Base-by-base conservation (phyloP, 2,329 filamentous ascomycete species). In the Fusarium sp. region DNA sequence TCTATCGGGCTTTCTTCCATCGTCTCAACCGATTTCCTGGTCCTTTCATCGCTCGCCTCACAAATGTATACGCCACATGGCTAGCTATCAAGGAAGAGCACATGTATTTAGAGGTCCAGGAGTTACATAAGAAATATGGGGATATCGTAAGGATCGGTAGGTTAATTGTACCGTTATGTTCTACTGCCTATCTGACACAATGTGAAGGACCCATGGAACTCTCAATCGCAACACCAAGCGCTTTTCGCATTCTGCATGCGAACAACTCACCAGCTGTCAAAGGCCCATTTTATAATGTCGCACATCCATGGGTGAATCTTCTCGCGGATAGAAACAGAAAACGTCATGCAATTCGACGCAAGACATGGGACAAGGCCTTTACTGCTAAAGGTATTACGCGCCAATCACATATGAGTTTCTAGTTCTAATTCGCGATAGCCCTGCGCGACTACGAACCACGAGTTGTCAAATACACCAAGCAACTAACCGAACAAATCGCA, bases 281-380 rank as follows among this genome's bases (percentile, higher is more conserved):
- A 27, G 54, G 59, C 0, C 63, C 71, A 0, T 74, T 70, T 14
- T 74, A 74, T 7, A 61, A 60, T 5, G 47, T 65, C 6, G 24
- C 58, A 0, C 42, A 58, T 12, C 71, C 71, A 0, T 56, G 49
- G 12, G 22, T 46, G 0, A 73, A 59, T 4, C 67, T 74, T 4
- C 54, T 65, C 0, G 34, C 57, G 0, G 57, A 53, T 3, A 42
- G 57, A 10, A 29, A 70, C 1, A 55, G 45, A 3, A 67, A 56
- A n/a, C n/a, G 52, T 4, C 71, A 74, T 41, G 55, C 55, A 0
- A 37, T 10, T 10, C 57, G 71, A 10, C 57, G 71, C 5, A 72
- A 69, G 32, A 41, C 60, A 0, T 74, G 71, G 71, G 71, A 73
- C 0, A 67, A 61, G 16, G 71, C 57, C 0, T 72, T 74, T 11